Base-by-base conservation (phyloP, 1,139 yeast species). In the Groenewaldozyma sp. region DNA sequence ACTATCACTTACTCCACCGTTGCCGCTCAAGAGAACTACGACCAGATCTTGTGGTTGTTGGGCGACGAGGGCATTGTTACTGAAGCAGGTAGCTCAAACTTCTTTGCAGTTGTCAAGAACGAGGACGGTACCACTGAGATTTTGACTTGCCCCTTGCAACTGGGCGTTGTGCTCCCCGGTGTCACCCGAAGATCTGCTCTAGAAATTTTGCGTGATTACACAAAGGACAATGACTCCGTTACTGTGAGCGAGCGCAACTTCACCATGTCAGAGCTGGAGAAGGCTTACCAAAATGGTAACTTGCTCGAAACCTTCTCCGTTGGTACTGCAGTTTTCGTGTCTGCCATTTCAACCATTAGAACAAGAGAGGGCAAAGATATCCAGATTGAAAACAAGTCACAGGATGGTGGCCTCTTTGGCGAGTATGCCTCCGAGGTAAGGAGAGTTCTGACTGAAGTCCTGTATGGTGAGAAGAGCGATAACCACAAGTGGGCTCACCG, bases 51-150 rank as follows among this genome's bases (percentile, higher is more conserved):
- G 55, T 67, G 71, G 71, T 56, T 67, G 35, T 61, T 64, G 44
- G 72, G 70, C 17, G 67, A 63, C 18, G 40, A 44, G 22, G 54
- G 59, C 4, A 55, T 61, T 52, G 65, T 67, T 42, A 67, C 73
- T 28, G 73, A 67, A 49, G 71, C 69, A 17, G 73, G 73, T 17
- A 65, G 68, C 31, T 66, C 68, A 59, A 68, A 67, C 48, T 67
- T 67, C 49, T 67, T 67, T 52, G 64, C 62, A 35, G 68, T 64
- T 20, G 58, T 65, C 60, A 52, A 60, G 50, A 54, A 59, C 41
- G 55, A 55, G 26, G 24, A 43, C 9, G 67, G 65, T 24, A 56
- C 54, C 48, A 58, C 57, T 41, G 70, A 67, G 46, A 58, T 66
- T 53, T 62, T 59, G 35, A 67, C 71, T 21, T 67, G 71, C 48